Percentiles rank a stretch among this genome's conserved stretches.
These are phyloP conservation scores for Lichtheimia ramosa DNA, from an alignment of 371 early-diverging fungal species.

Conservation along the genomic window DNA sequence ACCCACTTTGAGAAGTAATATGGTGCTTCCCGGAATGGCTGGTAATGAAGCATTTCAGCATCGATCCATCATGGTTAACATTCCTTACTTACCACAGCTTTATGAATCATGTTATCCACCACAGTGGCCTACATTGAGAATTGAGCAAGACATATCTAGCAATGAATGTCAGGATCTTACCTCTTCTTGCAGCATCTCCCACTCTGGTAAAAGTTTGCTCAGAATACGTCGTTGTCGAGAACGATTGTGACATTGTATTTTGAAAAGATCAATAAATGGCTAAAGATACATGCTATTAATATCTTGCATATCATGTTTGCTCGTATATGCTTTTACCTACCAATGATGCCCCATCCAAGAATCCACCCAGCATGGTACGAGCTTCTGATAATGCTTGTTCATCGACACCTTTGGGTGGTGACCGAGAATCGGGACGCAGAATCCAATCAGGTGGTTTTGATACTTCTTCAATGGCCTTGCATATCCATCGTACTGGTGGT, in stretches of 20 bases:
- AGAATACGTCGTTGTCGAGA: slow-evolving; percentile 68
- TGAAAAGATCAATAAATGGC: slow-evolving; percentile 60
- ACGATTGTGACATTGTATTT: slow-evolving; percentile 70
- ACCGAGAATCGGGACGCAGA: slow-evolving; percentile 9
- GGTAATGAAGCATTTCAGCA: not conserved
- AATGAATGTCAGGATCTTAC: slow-evolving; percentile 5
- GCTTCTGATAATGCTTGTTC: slow-evolving; percentile 15
- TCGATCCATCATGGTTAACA: not conserved
- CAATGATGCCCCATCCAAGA: slow-evolving; percentile 36
- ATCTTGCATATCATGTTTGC: not conserved
- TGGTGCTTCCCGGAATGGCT: slow-evolving; percentile 19
- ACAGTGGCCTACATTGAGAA: slow-evolving; percentile 18
- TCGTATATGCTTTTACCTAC: slow-evolving; percentile 13
- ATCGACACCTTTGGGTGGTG: not conserved
- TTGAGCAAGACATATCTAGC: not conserved
- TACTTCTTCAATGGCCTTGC: slow-evolving; percentile 28
- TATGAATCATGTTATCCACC: slow-evolving; percentile 31
- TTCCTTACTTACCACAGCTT: slow-evolving; percentile 11
- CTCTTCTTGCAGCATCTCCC: slow-evolving; percentile 70
- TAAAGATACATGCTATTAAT: slow-evolving; percentile 9
- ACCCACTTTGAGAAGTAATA: slow-evolving; percentile 76
- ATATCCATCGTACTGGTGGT: slow-evolving; percentile 18
- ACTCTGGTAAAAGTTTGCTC: slow-evolving; percentile 58
- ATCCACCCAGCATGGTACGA: slow-evolving; percentile 16
- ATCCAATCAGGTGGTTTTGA: slow-evolving; percentile 34